These are phyloP conservation scores for Lentinula novae-zelandiae DNA, from an alignment of 1,284 basidiomycete genomes.

Conservation along the genomic window DNA sequence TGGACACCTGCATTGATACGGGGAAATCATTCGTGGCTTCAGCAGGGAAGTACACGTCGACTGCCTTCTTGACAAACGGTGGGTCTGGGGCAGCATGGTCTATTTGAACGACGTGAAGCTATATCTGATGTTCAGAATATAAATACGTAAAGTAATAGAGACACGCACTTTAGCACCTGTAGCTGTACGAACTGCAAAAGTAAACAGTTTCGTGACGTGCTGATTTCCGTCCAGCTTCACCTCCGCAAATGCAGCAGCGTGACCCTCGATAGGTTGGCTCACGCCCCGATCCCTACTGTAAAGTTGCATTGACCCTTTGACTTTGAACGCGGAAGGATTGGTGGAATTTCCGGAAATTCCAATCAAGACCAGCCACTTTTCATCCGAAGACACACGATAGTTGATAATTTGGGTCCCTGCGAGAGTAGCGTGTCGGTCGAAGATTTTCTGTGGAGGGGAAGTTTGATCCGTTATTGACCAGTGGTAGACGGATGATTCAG, in stretches of 20 bases:
- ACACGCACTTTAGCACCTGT: slow-evolving; percentile 88
- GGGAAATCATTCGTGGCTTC: slow-evolving; percentile 99
- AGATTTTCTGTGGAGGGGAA: slow-evolving; percentile 84
- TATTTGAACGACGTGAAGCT: slow-evolving; percentile 99
- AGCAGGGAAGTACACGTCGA: slow-evolving; percentile 99
- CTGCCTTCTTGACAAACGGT: slow-evolving; percentile 96
- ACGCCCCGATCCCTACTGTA: slow-evolving; percentile 93
- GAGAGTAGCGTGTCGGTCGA: slow-evolving; percentile 96
- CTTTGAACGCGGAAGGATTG: slow-evolving; percentile 93
- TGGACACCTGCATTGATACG: slow-evolving; percentile 99
- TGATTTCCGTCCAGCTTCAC: slow-evolving; percentile 87
- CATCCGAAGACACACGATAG: slow-evolving; percentile 90
- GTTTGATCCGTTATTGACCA: slow-evolving; percentile 82
- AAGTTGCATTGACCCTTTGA: slow-evolving; percentile 95
- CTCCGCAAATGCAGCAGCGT: slow-evolving; percentile 95
- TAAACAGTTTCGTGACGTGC: slow-evolving; percentile 87
- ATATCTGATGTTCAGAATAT: slow-evolving; percentile 17
- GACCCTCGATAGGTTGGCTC: slow-evolving; percentile 98
- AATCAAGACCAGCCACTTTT: slow-evolving; percentile 96
- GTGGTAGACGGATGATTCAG: slow-evolving; percentile 91
- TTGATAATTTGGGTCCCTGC: slow-evolving; percentile 98
- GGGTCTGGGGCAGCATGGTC: slow-evolving; percentile 95
- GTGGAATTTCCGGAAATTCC: slow-evolving; percentile 95
- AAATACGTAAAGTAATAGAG: neutral
- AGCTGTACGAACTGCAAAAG: slow-evolving; percentile 93